phyloP scores from a whole-genome alignment of 2,329 filamentous ascomycete species.

The Fusarium oxysporum region DNA sequence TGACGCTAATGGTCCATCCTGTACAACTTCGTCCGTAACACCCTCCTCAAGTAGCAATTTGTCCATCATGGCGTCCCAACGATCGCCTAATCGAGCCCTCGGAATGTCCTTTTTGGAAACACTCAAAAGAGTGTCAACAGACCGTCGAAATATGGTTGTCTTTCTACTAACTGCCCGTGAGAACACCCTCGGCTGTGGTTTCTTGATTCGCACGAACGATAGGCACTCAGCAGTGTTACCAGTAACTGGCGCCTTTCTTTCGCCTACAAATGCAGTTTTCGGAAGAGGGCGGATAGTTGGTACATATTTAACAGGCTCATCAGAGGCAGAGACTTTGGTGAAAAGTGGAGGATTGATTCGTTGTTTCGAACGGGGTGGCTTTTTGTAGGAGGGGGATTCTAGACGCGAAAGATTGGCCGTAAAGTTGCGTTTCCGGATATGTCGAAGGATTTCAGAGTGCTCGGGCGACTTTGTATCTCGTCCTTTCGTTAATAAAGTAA shows the following conservation, averaged over 20 bases:
- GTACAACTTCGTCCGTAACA: not conserved
- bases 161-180: constrained; percentile 68
- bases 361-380: constrained; percentile 25
- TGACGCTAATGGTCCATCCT: constrained; percentile 33
- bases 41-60: constrained; percentile 41
- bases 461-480: constrained; percentile 53
- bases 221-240: constrained; percentile 63
- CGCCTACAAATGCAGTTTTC: constrained; percentile 54
- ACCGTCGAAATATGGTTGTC: constrained; percentile 56
- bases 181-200: constrained; percentile 72
- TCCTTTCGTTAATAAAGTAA: constrained; percentile 55
- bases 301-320: constrained; percentile 60
- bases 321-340: constrained; percentile 49
- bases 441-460: constrained; percentile 55
- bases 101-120: constrained; percentile 53
- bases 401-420: constrained; percentile 39
- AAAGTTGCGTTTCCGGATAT: constrained; percentile 51
- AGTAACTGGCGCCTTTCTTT: constrained; percentile 66
- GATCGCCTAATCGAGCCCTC: constrained; percentile 56
- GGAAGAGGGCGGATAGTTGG: constrained; percentile 62
- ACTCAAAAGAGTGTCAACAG: constrained; percentile 52
- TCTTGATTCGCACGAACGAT: constrained; percentile 74
- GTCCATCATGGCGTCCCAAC: constrained; percentile 59
- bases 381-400: constrained; percentile 2
- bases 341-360: constrained; percentile 44